Percentiles rank a stretch among this genome's conserved stretches.
Conservation (phyloP, 352 stramenopile genomes). For the Blastocystis sp. region DNA sequence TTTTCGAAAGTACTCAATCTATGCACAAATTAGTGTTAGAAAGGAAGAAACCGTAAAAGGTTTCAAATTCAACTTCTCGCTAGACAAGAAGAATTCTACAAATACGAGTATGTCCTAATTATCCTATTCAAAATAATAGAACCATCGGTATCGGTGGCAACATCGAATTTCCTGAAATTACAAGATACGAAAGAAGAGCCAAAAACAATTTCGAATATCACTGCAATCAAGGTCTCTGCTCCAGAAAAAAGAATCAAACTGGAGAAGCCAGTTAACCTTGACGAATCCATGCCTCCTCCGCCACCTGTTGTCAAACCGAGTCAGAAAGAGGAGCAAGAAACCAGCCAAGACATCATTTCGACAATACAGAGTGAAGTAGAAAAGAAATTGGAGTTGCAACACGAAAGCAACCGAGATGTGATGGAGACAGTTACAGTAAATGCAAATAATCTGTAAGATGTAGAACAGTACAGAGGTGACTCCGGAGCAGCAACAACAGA, state of each 20-base stretch:
- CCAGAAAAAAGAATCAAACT: conserved; percentile 18
- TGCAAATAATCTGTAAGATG: background rate
- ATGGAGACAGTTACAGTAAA: conserved; percentile 37
- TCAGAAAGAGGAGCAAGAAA: background rate
- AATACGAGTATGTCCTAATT: background rate
- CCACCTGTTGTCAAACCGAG: background rate
- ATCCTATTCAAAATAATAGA: background rate
- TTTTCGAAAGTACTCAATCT: conserved; percentile 44
- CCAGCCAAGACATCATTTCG: background rate
- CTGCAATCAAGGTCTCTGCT: background rate
- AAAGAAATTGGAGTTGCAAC: conserved; percentile 33
- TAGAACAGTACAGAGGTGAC: background rate
- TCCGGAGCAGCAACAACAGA: conserved; percentile 14
- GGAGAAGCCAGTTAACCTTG: background rate
- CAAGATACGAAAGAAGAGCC: background rate
- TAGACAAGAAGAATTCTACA: background rate
- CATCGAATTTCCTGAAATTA: background rate
- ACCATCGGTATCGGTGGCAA: background rate
- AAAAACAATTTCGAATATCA: background rate
- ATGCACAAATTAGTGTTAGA: background rate
- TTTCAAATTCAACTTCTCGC: conserved; percentile 48
- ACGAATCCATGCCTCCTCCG: conserved; percentile 9
- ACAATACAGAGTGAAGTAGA: conserved; percentile 46
- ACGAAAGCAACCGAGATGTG: conserved; percentile 27
- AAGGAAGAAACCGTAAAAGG: background rate